phyloP scores from a whole-genome alignment of 352 stramenopile species.

The Aphanomyces cochlioides region DNA sequence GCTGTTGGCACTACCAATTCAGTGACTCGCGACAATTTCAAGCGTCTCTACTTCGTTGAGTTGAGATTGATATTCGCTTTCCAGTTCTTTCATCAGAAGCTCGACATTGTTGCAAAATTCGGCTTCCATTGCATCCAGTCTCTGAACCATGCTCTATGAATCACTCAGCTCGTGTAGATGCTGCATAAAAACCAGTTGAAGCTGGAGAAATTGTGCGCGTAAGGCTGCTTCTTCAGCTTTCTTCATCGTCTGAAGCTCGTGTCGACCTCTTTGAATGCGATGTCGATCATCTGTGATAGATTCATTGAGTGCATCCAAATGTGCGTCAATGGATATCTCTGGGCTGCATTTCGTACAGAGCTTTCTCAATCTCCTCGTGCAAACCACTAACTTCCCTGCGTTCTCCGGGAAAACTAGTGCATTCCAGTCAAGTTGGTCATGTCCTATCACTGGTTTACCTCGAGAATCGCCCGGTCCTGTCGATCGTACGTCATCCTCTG shows the following conservation, averaged over 20 bases:
- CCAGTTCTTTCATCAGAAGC: not conserved
- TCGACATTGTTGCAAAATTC: constrained; percentile 1
- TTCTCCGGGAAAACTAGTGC: not conserved
- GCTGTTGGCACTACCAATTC: not conserved
- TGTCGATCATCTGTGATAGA: not conserved
- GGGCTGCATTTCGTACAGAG: not conserved
- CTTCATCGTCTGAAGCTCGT: not conserved
- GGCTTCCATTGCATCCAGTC: not conserved
- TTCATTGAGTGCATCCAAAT: not conserved
- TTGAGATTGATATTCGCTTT: not conserved
- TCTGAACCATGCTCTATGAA: not conserved
- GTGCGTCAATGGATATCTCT: constrained; percentile 10
- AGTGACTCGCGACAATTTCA: no score
- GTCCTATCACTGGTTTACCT: no score
- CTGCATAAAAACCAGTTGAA: constrained; percentile 3
- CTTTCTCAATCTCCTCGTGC: not conserved
- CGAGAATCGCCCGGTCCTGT: no score
- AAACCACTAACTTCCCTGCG: not conserved
- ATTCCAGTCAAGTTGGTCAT: no score
- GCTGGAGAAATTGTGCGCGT: not conserved
- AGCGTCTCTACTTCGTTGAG: no score
- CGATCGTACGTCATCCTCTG: constrained; percentile 9
- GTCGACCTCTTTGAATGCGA: not conserved
- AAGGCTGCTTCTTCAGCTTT: not conserved
- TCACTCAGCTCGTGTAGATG: not conserved